These are phyloP conservation scores for Cryphonectria carpinicola DNA, from an alignment of 2,329 filamentous ascomycete species.

Conservation along the genomic window DNA sequence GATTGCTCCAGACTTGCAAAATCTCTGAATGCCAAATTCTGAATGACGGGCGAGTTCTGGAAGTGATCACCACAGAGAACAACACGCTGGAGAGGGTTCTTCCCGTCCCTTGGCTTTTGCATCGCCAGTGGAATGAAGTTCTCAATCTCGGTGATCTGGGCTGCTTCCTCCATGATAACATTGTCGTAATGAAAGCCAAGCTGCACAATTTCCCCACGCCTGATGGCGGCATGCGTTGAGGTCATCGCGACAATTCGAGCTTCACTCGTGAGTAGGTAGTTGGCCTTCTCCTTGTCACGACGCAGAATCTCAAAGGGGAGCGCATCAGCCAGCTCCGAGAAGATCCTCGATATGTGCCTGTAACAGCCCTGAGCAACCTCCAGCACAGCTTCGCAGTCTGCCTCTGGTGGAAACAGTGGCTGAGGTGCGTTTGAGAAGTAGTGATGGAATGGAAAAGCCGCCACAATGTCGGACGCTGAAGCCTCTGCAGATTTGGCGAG, in stretches of 20 bases:
- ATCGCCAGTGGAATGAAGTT: conserved; percentile 95
- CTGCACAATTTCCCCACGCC: conserved; percentile 83
- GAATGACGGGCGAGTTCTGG: conserved; percentile 94
- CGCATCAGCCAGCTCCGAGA: conserved; percentile 89
- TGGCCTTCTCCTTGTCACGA: conserved; percentile 87
- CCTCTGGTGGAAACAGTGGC: conserved; percentile 74
- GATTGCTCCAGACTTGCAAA: conserved; percentile 97
- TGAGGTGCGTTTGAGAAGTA: conserved; percentile 90
- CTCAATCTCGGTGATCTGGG: conserved; percentile 96
- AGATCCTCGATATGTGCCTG: conserved; percentile 85
- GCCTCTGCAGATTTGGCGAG: conserved; percentile 59
- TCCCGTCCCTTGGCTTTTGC: conserved; percentile 76
- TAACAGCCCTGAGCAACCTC: conserved; percentile 86
- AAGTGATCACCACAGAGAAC: conserved; percentile 94
- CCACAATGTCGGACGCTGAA: conserved; percentile 64
- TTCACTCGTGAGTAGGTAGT: conserved; percentile 93
- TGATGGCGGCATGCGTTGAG: conserved; percentile 95
- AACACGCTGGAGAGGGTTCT: conserved; percentile 80
- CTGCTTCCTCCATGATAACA: conserved; percentile 97
- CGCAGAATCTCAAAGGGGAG: conserved; percentile 93
- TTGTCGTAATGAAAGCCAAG: conserved; percentile 98
- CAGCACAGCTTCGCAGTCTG: conserved; percentile 67
- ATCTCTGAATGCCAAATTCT: conserved; percentile 90
- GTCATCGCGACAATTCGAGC: conserved; percentile 99
- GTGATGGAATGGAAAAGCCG: conserved; percentile 81